Evolutionary conservation across 1,139 yeast genomes (phyloP), one percentile per base, ranked within the genome.

Genomic region (Diutina ranongensis): DNA sequence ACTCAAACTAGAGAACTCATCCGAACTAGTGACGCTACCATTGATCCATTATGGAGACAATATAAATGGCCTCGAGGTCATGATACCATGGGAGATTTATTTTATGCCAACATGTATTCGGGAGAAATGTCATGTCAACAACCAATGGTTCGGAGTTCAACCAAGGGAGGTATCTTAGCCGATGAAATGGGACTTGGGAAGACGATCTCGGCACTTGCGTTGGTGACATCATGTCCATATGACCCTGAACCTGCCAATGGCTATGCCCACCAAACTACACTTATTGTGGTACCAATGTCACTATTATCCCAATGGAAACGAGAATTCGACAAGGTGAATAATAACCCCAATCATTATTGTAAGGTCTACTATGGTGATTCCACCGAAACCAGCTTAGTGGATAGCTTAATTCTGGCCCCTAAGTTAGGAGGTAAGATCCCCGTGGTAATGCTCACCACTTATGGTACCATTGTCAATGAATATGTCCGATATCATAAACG

Each of bases 151-250:
- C 76, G 72, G 49, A 68, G 81, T 0, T 62, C 74, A 32, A 70
- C 80, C 35, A 65, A 66, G 49, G 97, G 98, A 20, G 98, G 98
- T 1, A 85, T 89, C 16, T 65, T 89, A n/a, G 95, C 97, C 0
- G 97, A 89, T 62, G 97, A 89, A 59, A 89, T 89, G 97, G 97
- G 97, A 0, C 68, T 89, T 7, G 97, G 97, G 41, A 89, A 89
- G 57, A 89, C 97, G 0, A 84, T 89, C 19, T 83, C 95, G 0
- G 78, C 95, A 0, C 62, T 87, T 50, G 76, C 97, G 0, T 63
- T 92, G 46, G 68, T 92, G 5, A 77, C 83, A 49, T 72, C 85
- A 0, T 78, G 72, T 8, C 85, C 87, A 0, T 61, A 56, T 45
- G 55, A 52, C 16, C 3, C 18, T 5, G 28, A n/a, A 8, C 27